phyloP scores from a whole-genome alignment of 192 early-diverging fungal species.

The Helicostylum pulchrum region DNA sequence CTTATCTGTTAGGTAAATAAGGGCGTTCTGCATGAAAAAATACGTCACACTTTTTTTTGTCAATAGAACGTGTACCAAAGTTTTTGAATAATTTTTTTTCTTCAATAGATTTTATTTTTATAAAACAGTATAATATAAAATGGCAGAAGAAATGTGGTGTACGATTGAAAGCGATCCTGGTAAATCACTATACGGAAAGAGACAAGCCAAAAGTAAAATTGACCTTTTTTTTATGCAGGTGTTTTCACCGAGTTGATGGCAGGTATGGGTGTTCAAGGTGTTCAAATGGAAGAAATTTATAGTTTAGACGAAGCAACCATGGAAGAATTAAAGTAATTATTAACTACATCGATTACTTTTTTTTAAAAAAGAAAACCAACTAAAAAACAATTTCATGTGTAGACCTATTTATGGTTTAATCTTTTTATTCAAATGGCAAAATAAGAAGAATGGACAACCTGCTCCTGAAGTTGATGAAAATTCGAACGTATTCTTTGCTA shows the following conservation, averaged over 20 bases:
- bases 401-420: constrained; percentile 76
- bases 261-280: constrained; percentile 66
- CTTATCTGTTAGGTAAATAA: no score
- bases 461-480: constrained; percentile 11
- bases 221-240: constrained; percentile 33
- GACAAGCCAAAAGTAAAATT: not conserved
- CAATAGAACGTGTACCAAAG: no score
- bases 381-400: not conserved
- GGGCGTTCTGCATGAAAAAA: no score
- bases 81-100: no score
- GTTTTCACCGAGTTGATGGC: constrained; percentile 82
- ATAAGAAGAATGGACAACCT: constrained; percentile 13
- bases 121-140: no score
- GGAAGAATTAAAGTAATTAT: constrained; percentile 56
- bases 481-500: constrained; percentile 67
- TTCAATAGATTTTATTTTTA: no score
- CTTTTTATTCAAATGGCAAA: constrained; percentile 81
- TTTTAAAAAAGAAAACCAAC: not conserved
- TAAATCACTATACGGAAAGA: constrained; percentile 5
- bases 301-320: constrained; percentile 64
- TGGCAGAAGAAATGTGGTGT: constrained; percentile 52
- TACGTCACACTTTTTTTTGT: no score
- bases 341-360: not conserved
- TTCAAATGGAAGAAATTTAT: constrained; percentile 80
- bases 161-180: constrained; percentile 87